Evolutionary conservation across 306 rosid genomes (phyloP), one percentile per base, ranked within the genome.

Genomic region (Cercis canadensis): DNA sequence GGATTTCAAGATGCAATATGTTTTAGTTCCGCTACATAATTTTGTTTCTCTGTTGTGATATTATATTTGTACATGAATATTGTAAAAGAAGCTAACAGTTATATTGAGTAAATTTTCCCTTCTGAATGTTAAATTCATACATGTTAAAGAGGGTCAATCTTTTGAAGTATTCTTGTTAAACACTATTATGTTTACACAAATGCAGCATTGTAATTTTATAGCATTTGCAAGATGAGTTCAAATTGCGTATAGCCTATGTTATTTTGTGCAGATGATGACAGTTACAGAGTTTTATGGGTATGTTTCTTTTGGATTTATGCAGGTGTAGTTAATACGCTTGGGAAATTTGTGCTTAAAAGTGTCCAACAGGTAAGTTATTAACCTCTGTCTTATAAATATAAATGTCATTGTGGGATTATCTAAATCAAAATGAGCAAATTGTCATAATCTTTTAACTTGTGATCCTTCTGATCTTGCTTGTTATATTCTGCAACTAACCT

Each of bases 291-390:
- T 59, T 41, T 19, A 33, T 52, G 66, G 64, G 19, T 21, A 34
- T 54, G 12, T 68, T 55, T 47, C 15, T 74, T 34, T 62, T 32
- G 29, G 29, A 56, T 59, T 46, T 17, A 57, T 80, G 73, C 82
- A 86, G 88, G 80, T 49, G 13, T 83, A 41, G 77, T 68, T 37
- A 43, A 45, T 24, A 19, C 13, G 11, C 59, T 86, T 0, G 87
- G 87, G 8, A 75, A 69, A 75, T 53, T 56, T 44, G 47, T 75
- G 46, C 57, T 86, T 9, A 83, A 83, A 78, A 83, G 60, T 61
- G 80, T 78, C 60, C 82, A 80, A 52, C 88, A 80, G 87, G 90
- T 86, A 40, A 72, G 72, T 34, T 58, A 24, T 24, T 9, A 19
- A 32, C 60, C 39, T 12, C 57, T 24, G 21, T n/a, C n/a, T n/a